These are phyloP conservation scores for Petunia hybrid DNA, from an alignment of 305 asterid species.

Conservation along the genomic window DNA sequence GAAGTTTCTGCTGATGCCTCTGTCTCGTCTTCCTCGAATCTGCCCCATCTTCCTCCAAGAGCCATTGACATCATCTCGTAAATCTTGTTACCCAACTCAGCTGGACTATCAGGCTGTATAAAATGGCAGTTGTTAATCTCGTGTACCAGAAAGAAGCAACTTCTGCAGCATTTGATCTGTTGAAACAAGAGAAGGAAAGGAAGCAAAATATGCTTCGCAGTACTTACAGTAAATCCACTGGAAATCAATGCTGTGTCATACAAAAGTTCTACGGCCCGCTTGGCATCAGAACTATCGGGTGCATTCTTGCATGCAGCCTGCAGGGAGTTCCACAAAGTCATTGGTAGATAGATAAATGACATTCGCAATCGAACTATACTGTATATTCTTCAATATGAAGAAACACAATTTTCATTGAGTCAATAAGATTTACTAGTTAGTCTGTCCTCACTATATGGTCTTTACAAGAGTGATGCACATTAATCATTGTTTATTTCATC, in stretches of 20 bases:
- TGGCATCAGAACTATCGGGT: constrained; percentile 87
- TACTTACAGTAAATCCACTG: constrained; percentile 94
- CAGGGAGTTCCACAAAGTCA: constrained; percentile 25
- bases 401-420: not conserved
- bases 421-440: not conserved
- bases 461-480: not conserved
- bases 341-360: not conserved
- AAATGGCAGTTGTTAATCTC: not conserved
- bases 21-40: constrained; percentile 62
- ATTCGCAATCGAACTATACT: not conserved
- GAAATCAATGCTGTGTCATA: constrained; percentile 93
- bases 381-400: not conserved
- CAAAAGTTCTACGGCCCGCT: constrained; percentile 86
- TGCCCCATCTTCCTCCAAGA: constrained; percentile 98
- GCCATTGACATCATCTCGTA: constrained; percentile 99
- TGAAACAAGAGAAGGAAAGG: not conserved
- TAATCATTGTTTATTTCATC: not conserved
- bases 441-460: not conserved
- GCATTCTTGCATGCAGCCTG: constrained; percentile 99
- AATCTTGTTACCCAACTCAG: constrained; percentile 93
- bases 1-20: constrained; percentile 38
- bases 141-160: constrained; percentile 6
- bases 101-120: constrained; percentile 91
- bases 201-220: not conserved
- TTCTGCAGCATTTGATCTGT: not conserved